Evolutionary conservation across 1,284 basidiomycete genomes (phyloP), one percentile per base, ranked within the genome.

Genomic region (Cutaneotrichosporon arboriforme): DNA sequence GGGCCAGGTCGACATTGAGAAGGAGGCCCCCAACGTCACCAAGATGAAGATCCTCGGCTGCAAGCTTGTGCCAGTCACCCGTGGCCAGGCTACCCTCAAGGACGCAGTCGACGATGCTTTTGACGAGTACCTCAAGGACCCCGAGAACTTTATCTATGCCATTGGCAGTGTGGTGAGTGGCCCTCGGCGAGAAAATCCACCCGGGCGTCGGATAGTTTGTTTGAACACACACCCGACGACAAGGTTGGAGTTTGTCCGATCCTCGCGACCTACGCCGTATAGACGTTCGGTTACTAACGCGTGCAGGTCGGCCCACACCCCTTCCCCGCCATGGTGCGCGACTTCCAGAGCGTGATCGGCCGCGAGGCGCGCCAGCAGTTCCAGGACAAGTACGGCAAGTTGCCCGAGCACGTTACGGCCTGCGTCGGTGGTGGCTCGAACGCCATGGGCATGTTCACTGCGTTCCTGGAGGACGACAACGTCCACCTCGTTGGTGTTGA

Each of bases 361-460:
- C 80, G 85, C 67, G 96, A 99, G 77, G 94, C 97, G 77, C 97
- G 92, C 76, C 78, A 79, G 49, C 96, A 98, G 76, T 73, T 98
- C 61, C 76, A 83, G 52, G 85, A 83, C 51, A 77, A 77, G 54
- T 80, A 80, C 45, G 87, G 87, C 47, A 93, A 91, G 74, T 82
- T 98, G 3, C 96, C 96, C 10, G 92, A 97, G 62, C 88, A 84
- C 8, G 84, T 98, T 20, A 86, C 97, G 2, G 96, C 96, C 9
- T 98, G 94, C 73, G 94, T 98, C 41, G 96, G 96, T 39, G 96
- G 94, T 54, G 96, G 96, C 4, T 90, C 87, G 69, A 98, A 98
- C 73, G 90, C 96, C 13, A 98, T 99, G 37, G 96, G 96, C 34
- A 86, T 91, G 3, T 97, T 97, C 81, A 88, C 88, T 73, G 88